Base-by-base conservation (phyloP, 768 basidiomycete genomes). In the Amanita fuliginea region DNA sequence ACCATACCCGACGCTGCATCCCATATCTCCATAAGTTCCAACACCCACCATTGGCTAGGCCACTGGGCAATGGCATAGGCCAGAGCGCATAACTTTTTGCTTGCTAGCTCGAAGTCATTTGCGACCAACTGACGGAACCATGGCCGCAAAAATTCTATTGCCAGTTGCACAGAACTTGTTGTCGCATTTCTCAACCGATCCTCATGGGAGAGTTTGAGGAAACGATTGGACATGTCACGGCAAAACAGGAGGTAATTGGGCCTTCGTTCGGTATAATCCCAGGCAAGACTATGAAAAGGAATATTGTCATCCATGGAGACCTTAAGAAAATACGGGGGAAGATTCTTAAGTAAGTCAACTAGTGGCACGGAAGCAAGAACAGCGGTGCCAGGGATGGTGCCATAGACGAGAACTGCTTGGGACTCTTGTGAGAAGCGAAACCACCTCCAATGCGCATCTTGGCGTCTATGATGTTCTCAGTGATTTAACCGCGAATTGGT, bases 371-470 rank as follows among this genome's bases (percentile, higher is more conserved):
- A 87, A 14, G 82, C 68, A 16, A 84, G 68, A 49, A 89, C 76
- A 7, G 84, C 83, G 18, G 70, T 67, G 18, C 72, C 67, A 30
- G 86, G 83, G 52, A 89, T 76, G 56, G 73, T 76, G 26, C 81
- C 82, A 58, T 82, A 71, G 34, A 87, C 73, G 50, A 88, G 78
- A 30, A 86, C 84, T 51, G 79, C 76, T 59, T 88, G 86, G 8
- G 86, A 80, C 59, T 88, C 86, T 51, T 80, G 68, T 8, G 83
- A 81, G 58, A 79, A 83, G 51, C 77, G 77, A 52, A 81, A 77
- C 86, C 85, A 88, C 62, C 80, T 83, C 80, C 79, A 81, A 60
- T 85, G 77, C 54, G 82, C 75, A 24, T 66, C 61, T 54, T 77
- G 75, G 43, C 78, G 78, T 55, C 82, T 84, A 53, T 0, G 42